These are phyloP conservation scores for Zostera marina DNA, from an alignment of 116 monocot genomes.

Conservation along the genomic window DNA sequence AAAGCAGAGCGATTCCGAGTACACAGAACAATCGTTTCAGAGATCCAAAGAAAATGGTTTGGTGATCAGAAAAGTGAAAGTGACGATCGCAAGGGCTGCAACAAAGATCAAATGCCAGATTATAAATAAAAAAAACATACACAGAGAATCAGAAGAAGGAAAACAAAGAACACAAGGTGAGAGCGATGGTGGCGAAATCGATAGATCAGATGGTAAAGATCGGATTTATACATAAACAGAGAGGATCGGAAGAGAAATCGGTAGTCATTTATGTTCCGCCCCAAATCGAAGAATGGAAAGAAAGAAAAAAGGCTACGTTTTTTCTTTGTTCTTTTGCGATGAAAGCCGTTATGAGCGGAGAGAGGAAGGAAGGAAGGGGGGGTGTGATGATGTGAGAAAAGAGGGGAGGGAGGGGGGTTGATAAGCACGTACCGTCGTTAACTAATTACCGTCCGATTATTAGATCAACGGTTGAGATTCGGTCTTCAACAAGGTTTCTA, in stretches of 20 bases:
- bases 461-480: neutral
- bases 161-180: neutral
- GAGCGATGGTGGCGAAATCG: neutral
- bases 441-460: neutral
- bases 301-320: neutral
- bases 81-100: neutral
- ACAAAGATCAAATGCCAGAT: neutral
- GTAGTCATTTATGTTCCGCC: neutral
- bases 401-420: neutral
- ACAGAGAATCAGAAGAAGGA: neutral
- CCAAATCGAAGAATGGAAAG: neutral
- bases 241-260: neutral
- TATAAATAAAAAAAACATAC: neutral
- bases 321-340: no score
- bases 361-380: neutral
- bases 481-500: neutral
- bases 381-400: neutral
- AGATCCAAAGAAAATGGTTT: neutral
- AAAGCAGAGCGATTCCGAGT: neutral
- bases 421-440: neutral
- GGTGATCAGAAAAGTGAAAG: neutral
- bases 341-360: constrained; percentile 5
- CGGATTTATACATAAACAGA: neutral
- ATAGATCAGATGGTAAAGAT: neutral
- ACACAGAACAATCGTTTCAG: neutral